Conservation (phyloP, 78 protist genomes). For the Pelomyxa schiedti region DNA sequence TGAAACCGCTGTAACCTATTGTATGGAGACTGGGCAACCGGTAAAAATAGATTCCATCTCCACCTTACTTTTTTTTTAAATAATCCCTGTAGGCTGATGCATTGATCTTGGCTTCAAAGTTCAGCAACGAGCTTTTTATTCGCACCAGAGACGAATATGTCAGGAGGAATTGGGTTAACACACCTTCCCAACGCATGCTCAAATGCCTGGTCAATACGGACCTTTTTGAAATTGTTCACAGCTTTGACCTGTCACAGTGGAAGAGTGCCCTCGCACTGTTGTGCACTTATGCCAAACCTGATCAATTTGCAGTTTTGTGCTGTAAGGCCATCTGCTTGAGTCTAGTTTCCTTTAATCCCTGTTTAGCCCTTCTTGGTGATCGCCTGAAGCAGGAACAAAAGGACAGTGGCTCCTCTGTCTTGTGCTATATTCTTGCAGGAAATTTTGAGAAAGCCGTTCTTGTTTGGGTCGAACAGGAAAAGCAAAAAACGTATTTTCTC, state of each 20-base stretch:
- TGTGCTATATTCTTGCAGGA: background rate
- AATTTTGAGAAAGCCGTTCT: background rate
- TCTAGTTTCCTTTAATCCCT: background rate
- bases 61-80: too few relatives aligned
- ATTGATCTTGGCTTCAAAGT: background rate
- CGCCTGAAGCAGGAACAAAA: background rate
- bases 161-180: background rate
- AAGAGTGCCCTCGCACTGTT: background rate
- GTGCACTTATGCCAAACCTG: background rate
- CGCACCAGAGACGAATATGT: background rate
- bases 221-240: background rate
- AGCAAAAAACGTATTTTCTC: too few relatives aligned
- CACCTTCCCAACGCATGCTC: background rate
- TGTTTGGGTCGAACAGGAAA: background rate
- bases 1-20: background rate
- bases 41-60: too few relatives aligned
- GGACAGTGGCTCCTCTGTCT: background rate
- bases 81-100: background rate
- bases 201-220: background rate
- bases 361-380: background rate
- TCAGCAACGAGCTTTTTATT: background rate
- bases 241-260: background rate
- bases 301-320: background rate
- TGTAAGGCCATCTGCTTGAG: background rate
- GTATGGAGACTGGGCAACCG: background rate